These are phyloP conservation scores for Paecilomyces variotii DNA, from an alignment of 2,329 filamentous ascomycete genomes.

Conservation along the genomic window DNA sequence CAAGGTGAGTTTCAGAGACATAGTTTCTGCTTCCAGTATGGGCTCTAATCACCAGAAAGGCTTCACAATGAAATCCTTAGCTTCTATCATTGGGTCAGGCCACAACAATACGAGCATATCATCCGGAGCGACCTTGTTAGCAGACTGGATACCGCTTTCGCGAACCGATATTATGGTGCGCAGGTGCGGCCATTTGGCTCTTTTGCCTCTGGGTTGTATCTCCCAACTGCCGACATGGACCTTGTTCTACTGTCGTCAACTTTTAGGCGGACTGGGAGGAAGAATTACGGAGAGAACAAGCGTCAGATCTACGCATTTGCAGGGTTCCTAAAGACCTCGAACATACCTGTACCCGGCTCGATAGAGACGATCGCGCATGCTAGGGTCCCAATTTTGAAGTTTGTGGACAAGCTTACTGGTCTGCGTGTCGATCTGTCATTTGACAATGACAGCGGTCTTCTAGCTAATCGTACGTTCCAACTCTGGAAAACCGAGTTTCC, in stretches of 20 bases:
- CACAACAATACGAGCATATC: constrained; percentile 65
- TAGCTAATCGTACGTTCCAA: constrained; percentile 71
- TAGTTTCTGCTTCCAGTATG: not conserved
- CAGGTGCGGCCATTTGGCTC: constrained; percentile 79
- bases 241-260: constrained; percentile 65
- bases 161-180: constrained; percentile 50
- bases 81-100: constrained; percentile 79
- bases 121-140: constrained; percentile 66
- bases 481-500: constrained; percentile 73
- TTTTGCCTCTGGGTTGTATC: constrained; percentile 73
- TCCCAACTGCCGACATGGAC: constrained; percentile 85
- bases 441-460: constrained; percentile 76
- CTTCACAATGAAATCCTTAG: constrained; percentile 85
- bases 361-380: constrained; percentile 65
- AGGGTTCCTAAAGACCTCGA: constrained; percentile 48
- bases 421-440: constrained; percentile 90
- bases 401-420: constrained; percentile 66
- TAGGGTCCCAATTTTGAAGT: constrained; percentile 89
- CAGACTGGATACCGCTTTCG: constrained; percentile 56
- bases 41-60: constrained; percentile 38
- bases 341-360: constrained; percentile 50
- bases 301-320: constrained; percentile 55
- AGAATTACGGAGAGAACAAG: constrained; percentile 44
- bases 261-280: constrained; percentile 48
- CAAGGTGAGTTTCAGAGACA: constrained; percentile 18